Conservation (phyloP, 148 eudicot species). For the Chenopodium suecicum region DNA sequence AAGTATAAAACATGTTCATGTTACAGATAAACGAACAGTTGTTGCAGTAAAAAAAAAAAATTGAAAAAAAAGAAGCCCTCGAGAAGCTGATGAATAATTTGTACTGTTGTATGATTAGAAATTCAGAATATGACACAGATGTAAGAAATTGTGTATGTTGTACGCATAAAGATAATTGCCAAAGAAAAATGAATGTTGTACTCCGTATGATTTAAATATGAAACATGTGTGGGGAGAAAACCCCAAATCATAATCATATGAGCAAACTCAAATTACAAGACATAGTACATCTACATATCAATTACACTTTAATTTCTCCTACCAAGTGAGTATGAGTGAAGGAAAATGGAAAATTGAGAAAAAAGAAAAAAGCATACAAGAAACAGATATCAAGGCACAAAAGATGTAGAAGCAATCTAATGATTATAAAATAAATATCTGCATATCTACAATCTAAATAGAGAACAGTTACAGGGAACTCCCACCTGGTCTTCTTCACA, state of each 20-base stretch:
- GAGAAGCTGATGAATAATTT: neutral
- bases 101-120: neutral
- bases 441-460: neutral
- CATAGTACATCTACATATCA: neutral
- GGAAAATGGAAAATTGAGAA: neutral
- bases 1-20: too few relatives aligned
- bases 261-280: neutral
- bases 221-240: neutral
- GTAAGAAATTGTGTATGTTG: neutral
- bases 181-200: neutral
- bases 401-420: constrained; percentile 1
- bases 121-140: neutral
- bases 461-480: neutral
- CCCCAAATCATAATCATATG: neutral
- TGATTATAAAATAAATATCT: neutral
- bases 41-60: too few relatives aligned
- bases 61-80: neutral
- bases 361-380: neutral
- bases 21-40: too few relatives aligned
- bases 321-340: neutral
- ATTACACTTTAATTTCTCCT: neutral
- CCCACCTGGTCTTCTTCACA: constrained; percentile 11
- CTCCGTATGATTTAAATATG: neutral
- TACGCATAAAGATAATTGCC: neutral
- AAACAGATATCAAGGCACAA: neutral